Conservation (phyloP, 345 rosid species). For the Bruguiera parviflora region DNA sequence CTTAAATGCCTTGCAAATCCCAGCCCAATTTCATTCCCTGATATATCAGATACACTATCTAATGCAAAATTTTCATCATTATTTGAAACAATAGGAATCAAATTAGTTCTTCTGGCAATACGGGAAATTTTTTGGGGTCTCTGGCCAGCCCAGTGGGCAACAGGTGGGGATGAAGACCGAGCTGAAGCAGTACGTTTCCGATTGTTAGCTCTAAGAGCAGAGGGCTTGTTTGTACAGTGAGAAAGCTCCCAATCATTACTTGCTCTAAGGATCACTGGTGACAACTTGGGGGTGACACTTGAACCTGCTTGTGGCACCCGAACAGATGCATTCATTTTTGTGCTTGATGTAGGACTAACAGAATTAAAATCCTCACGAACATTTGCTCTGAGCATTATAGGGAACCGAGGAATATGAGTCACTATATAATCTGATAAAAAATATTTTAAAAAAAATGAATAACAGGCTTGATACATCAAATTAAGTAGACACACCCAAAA, state of each 20-base stretch:
- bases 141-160: slow-evolving; percentile 78
- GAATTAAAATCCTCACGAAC: slow-evolving; percentile 65
- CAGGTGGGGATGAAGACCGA: slow-evolving; percentile 78
- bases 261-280: slow-evolving; percentile 60
- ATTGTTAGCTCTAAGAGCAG: slow-evolving; percentile 58
- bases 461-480: not conserved
- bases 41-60: slow-evolving; percentile 63
- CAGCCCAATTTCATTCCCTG: slow-evolving; percentile 55
- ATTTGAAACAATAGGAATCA: slow-evolving; percentile 66
- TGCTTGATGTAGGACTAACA: slow-evolving; percentile 59
- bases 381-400: slow-evolving; percentile 49
- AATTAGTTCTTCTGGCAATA: slow-evolving; percentile 75
- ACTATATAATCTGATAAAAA: slow-evolving; percentile 3
- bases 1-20: slow-evolving; percentile 60
- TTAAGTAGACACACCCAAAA: not conserved
- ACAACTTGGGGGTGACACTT: slow-evolving; percentile 58
- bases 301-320: slow-evolving; percentile 77
- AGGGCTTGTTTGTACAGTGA: slow-evolving; percentile 69
- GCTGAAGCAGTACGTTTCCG: slow-evolving; percentile 67
- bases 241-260: slow-evolving; percentile 83
- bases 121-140: slow-evolving; percentile 86
- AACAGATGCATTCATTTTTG: slow-evolving; percentile 56
- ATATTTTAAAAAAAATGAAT: not conserved
- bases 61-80: slow-evolving; percentile 57
- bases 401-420: slow-evolving; percentile 7